Base-by-base conservation (phyloP, 1,284 basidiomycete species). In the Hemileia vastatrix region DNA sequence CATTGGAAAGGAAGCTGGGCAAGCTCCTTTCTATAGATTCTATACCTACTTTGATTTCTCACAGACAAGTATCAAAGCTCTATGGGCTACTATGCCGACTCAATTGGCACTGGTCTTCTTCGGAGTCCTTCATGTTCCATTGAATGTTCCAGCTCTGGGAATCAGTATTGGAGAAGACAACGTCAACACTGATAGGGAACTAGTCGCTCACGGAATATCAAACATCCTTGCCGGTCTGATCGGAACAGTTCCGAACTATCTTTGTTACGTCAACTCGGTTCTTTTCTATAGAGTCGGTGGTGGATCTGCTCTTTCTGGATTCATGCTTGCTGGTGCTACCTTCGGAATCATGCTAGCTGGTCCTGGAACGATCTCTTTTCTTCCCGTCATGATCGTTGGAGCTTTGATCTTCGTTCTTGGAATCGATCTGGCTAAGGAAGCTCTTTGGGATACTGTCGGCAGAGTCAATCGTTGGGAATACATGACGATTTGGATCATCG, bases 201-300 rank as follows among this genome's bases (percentile, higher is more conserved):
- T 97, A 1, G 83, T 94, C 44, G 91, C 84, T 0, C 94, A 98
- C 73, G 94, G 94, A 3, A 85, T 89, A 65, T 93, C 90, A 1
- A 98, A 97, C 74, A 67, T 96, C 4, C 77, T 87, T 0, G 83
- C 91, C 0, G 93, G 92, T 1, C 64, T 87, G 2, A 70, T 88
- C 23, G 91, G 91, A 2, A 85, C 86, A 2, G 90, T 90, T 19
- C 77, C 77, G 8, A 73, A n/a, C n/a, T n/a, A n/a, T n/a, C n/a
- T n/a, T n/a, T n/a, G n/a, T n/a, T n/a, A n/a, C n/a, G n/a, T n/a
- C n/a, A n/a, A n/a, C n/a, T n/a, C n/a, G n/a, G n/a, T n/a, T n/a
- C n/a, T n/a, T n/a, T 90, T 97, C 77, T 97, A 96, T 77, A 88
- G 92, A 32, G 89, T 96, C 8, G 94, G 94, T 1, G 94, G 94